These are phyloP conservation scores for Suhomyces bokatorum DNA, from an alignment of 1,139 yeast genomes.

Conservation along the genomic window DNA sequence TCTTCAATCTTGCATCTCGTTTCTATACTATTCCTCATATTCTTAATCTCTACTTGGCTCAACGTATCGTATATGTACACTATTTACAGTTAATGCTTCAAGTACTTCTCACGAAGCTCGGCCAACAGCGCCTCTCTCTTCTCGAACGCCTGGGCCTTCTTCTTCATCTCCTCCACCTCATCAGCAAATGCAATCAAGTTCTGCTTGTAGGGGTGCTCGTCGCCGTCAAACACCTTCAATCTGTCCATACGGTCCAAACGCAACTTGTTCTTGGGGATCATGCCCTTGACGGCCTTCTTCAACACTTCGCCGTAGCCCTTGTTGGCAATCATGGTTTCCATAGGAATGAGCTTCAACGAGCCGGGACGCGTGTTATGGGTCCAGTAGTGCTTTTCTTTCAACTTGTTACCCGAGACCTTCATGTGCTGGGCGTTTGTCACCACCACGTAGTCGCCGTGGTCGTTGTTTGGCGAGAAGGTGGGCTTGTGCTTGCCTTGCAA, in stretches of 20 bases:
- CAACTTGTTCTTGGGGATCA: constrained; percentile 90
- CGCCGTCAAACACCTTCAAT: constrained; percentile 83
- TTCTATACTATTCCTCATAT: background rate
- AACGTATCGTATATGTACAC: constrained; percentile 1
- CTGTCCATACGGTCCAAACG: constrained; percentile 80
- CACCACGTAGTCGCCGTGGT: constrained; percentile 95
- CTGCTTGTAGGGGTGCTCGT: constrained; percentile 80
- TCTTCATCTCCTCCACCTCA: constrained; percentile 57
- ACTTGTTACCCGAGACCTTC: constrained; percentile 79
- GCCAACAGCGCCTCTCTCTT: constrained; percentile 35
- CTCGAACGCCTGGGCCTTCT: constrained; percentile 41
- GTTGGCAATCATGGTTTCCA: constrained; percentile 74
- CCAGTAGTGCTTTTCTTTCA: constrained; percentile 85
- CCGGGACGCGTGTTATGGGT: constrained; percentile 92
- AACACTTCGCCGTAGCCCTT: constrained; percentile 85
- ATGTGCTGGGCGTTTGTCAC: constrained; percentile 88
- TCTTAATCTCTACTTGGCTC: background rate
- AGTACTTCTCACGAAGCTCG: constrained; percentile 39
- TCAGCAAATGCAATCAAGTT: constrained; percentile 87
- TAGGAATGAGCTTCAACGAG: constrained; percentile 75
- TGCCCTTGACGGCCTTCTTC: constrained; percentile 85
- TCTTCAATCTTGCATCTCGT: background rate
- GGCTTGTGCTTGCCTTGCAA: constrained; percentile 98
- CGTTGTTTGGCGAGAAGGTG: constrained; percentile 68
- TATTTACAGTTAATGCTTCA: constrained; percentile 22